Percentiles rank a stretch among this genome's conserved stretches.
Evolutionary conservation across 805 yeast genomes (phyloP).

Genomic region (Allodekkera sacchari): DNA sequence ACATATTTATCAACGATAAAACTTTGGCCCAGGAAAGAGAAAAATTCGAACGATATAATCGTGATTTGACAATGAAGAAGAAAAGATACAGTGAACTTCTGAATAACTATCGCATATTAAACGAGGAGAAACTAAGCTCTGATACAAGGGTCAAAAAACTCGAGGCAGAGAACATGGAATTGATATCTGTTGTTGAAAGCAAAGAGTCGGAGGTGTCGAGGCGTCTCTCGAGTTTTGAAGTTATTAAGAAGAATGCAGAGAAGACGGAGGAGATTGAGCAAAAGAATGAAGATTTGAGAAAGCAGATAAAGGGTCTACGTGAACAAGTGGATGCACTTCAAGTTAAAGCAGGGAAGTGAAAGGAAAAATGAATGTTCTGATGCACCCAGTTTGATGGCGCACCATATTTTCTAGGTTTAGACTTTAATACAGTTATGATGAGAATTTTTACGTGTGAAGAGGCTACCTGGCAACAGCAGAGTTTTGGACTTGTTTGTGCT

Average conservation of each 20-base stretch:
- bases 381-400: too few species aligned
- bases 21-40: constrained; percentile 6
- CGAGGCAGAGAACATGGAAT: constrained; percentile 10
- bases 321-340: too few species aligned
- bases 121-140: constrained; percentile 24
- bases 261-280: constrained; percentile 21
- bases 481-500: too few species aligned
- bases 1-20: constrained; percentile 1
- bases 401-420: too few species aligned
- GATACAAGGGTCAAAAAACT: constrained; percentile 15
- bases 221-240: constrained; percentile 23
- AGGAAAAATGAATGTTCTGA: too few species aligned
- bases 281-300: constrained; percentile 18
- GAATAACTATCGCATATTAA: constrained; percentile 24
- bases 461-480: too few species aligned
- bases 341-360: too few species aligned
- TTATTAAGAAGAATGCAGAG: constrained; percentile 23
- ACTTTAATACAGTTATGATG: too few species aligned
- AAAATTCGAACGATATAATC: constrained; percentile 8
- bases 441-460: too few species aligned
- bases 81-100: constrained; percentile 20
- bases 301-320: too few species aligned
- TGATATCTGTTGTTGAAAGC: constrained; percentile 9
- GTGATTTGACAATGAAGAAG: constrained; percentile 11
- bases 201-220: constrained; percentile 14